phyloP scores from a whole-genome alignment of 768 basidiomycete species.

The Phylloporus arenicola region DNA sequence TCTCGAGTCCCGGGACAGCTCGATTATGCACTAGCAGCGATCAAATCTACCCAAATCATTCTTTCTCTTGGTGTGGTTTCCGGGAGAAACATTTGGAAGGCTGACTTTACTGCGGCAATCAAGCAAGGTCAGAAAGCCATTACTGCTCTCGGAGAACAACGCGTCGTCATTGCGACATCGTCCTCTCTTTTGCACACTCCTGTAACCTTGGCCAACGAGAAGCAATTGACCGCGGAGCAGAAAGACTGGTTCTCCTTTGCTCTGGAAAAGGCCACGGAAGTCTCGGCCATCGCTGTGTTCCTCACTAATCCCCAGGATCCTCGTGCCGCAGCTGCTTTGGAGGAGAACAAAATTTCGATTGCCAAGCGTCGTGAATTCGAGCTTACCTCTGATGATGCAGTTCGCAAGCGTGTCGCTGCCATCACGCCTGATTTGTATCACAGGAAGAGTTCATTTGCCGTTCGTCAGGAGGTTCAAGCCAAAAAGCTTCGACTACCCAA shows the following conservation, averaged over 20 bases:
- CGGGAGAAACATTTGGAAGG: conserved; percentile 99
- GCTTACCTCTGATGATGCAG: conserved; percentile 84
- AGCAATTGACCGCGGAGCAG: conserved; percentile 80
- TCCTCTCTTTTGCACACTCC: conserved; percentile 98
- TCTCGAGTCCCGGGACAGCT: conserved; percentile 91
- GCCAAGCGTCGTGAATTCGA: conserved; percentile 94
- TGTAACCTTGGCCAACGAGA: conserved; percentile 91
- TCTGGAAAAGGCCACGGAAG: conserved; percentile 90
- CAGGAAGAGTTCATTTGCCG: conserved; percentile 84
- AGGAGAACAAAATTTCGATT: conserved; percentile 87
- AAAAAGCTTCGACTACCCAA: conserved; percentile 86
- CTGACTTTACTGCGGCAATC: conserved; percentile 80
- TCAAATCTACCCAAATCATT: conserved; percentile 75
- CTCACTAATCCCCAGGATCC: conserved; percentile 82
- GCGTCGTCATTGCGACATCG: conserved; percentile 91
- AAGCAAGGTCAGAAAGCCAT: conserved; percentile 81
- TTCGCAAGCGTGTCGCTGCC: conserved; percentile 90
- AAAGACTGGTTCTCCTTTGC: conserved; percentile 99
- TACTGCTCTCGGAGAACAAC: conserved; percentile 73
- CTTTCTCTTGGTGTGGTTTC: conserved; percentile 96
- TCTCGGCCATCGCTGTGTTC: conserved; percentile 78
- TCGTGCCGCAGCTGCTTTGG: conserved; percentile 64
- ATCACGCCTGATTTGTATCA: conserved; percentile 83
- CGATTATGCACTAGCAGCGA: conserved; percentile 68
- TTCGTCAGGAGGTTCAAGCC: conserved; percentile 83